A percentile compares a stretch with the other conserved stretches of the same genome.
phyloP scores from a whole-genome alignment of 352 stramenopile species.

The Phytophthora hybrid region DNA sequence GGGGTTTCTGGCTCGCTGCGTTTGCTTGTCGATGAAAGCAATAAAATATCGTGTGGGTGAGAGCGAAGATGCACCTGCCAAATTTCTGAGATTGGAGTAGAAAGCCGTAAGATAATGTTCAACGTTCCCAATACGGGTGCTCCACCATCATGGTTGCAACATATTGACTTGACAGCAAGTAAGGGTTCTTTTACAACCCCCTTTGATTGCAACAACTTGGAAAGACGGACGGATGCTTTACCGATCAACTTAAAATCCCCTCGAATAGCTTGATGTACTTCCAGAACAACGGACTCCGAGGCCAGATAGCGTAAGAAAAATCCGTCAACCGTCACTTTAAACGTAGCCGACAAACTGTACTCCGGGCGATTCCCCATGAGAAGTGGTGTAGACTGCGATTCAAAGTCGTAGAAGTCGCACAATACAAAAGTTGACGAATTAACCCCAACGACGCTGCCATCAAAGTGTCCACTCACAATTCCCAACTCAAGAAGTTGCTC shows the following conservation, averaged over 20 bases:
- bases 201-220: constrained; percentile 75
- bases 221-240: constrained; percentile 67
- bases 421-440: constrained; percentile 92
- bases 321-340: constrained; percentile 93
- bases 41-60: constrained; percentile 83
- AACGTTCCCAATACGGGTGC: constrained; percentile 68
- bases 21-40: constrained; percentile 47
- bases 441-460: constrained; percentile 65
- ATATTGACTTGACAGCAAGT: constrained; percentile 55
- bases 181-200: constrained; percentile 75
- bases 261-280: constrained; percentile 90
- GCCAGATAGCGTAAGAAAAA: constrained; percentile 94
- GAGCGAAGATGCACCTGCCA: constrained; percentile 92
- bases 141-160: constrained; percentile 26
- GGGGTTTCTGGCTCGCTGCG: not conserved
- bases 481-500: constrained; percentile 94
- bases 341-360: constrained; percentile 93
- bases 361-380: constrained; percentile 79
- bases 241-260: constrained; percentile 92
- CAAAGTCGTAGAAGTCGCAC: constrained; percentile 96
- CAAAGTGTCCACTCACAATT: constrained; percentile 80
- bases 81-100: constrained; percentile 91
- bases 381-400: constrained; percentile 92
- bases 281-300: constrained; percentile 86
- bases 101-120: constrained; percentile 88